Conservation (phyloP, 163 green algal species). For the Scenedesmus sp. region DNA sequence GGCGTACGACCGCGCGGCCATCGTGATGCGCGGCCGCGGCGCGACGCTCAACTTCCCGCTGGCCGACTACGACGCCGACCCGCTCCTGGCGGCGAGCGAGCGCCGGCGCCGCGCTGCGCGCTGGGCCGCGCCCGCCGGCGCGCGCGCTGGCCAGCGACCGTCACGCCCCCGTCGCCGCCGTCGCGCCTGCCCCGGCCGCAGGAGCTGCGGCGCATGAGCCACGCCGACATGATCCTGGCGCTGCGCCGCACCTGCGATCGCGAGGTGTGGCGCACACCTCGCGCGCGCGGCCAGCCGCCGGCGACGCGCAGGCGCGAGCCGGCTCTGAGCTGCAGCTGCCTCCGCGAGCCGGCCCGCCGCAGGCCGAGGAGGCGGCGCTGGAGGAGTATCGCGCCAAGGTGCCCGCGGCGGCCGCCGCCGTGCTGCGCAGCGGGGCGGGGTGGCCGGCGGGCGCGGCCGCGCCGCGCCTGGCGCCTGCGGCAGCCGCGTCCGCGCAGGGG, state of each 20-base stretch:
- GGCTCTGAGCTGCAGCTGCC: not conserved
- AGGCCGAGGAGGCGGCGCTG: slow-evolving; percentile 36
- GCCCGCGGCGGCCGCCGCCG: slow-evolving; percentile 10
- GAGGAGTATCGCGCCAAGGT: slow-evolving; percentile 27
- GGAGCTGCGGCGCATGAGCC: slow-evolving; percentile 25
- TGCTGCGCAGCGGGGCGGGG: slow-evolving; percentile 21
- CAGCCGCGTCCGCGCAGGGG: not conserved
- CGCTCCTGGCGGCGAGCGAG: slow-evolving; percentile 25
- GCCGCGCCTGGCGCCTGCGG: no score
- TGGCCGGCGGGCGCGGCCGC: not conserved
- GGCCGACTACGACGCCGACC: slow-evolving; percentile 30
- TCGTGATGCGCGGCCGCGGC: slow-evolving; percentile 26
- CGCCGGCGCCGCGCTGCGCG: not conserved
- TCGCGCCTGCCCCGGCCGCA: slow-evolving; percentile 2
- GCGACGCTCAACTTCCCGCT: slow-evolving; percentile 32
- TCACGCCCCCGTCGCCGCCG: not conserved
- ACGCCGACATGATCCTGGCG: slow-evolving; percentile 34
- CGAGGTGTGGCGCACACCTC: slow-evolving; percentile 29
- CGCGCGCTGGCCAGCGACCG: not conserved
- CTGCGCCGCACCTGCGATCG: slow-evolving; percentile 31
- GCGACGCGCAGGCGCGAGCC: not conserved
- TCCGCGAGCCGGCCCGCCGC: not conserved
- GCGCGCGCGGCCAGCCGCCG: not conserved
- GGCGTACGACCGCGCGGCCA: slow-evolving; percentile 43
- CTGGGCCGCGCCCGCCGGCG: not conserved